Evolutionary conservation across 257 asterid species (phyloP), one percentile per base, ranked within the genome.

Genomic region (Leptodermis oblonga): DNA sequence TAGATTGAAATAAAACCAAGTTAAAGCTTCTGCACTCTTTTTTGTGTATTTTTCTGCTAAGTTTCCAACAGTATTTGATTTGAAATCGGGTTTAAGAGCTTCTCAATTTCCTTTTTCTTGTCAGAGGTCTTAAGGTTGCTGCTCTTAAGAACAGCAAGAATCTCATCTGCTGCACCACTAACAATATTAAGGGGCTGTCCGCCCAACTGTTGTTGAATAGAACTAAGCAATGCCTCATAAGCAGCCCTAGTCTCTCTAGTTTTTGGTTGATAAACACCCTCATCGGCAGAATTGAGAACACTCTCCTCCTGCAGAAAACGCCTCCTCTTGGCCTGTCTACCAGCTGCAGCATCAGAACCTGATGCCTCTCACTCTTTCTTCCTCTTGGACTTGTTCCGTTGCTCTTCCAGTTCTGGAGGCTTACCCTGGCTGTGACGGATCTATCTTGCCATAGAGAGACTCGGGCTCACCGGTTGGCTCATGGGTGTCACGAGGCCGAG

Each of bases 401-500:
- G 67, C 58, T 82, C 84, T 49, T 79, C 86, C 74, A 82, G 43
- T 70, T 78, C 86, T 0, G 84, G 82, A n/a, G n/a, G 86, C 42
- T 74, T 81, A 3, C 79, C 68, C 70, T 75, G 12, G 31, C 60
- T 9, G 73, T 2, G 74, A 3, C 55, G 82, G 82, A 36, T 79
- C 82, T 15, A 82, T 82, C 76, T 71, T 82, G 0, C 86, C 86
- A 49, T 67, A 62, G 20, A 76, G 86, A 0, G 86, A 67, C 63
- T 82, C 86, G 0, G 86, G 86, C 71, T 82, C 86, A 13, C 84
- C 86, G 14, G 84, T 73, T 2, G 86, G 86, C 79, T 82, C 86
- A 30, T 82, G 86, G 34, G 84, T 79, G 45, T 82, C 86, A 4
- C 86, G 79, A 26, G 86, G 86, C 26, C 86, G 82, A 42, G 84